Conservation (phyloP, 176 grass and related monocot genomes). For the Ampelocalamus luodianensis region DNA sequence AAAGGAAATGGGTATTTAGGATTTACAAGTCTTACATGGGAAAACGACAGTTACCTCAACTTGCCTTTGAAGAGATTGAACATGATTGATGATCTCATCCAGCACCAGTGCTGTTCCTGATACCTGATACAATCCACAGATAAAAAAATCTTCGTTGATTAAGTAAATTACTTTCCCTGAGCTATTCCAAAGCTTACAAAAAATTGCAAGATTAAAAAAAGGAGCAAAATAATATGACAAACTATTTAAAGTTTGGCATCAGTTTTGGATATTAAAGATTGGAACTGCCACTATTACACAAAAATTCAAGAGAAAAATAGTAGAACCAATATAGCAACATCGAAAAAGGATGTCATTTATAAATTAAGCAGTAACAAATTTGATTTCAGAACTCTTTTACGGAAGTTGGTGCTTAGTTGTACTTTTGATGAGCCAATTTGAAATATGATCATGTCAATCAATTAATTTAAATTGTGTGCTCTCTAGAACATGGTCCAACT, state of each 20-base stretch:
- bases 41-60: constrained; percentile 68
- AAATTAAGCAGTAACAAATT: background rate
- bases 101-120: constrained; percentile 88
- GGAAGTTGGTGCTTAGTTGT: background rate
- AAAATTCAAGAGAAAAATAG: background rate
- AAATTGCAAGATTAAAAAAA: background rate
- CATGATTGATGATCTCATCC: constrained; percentile 98
- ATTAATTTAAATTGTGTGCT: background rate
- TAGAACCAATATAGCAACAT: background rate
- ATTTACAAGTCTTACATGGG: constrained; percentile 5
- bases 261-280: background rate
- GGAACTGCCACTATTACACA: background rate
- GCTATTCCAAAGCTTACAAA: background rate
- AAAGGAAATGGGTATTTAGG: background rate
- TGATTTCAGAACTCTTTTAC: background rate
- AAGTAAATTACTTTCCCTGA: background rate
- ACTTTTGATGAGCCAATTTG: background rate
- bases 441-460: background rate
- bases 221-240: background rate
- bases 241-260: background rate
- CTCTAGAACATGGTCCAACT: background rate
- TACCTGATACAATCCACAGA: constrained; percentile 55
- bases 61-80: constrained; percentile 92
- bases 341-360: background rate
- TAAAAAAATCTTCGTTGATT: background rate